Base-by-base conservation (phyloP, 1,284 basidiomycete genomes). In the Ceratobasidium sp. region DNA sequence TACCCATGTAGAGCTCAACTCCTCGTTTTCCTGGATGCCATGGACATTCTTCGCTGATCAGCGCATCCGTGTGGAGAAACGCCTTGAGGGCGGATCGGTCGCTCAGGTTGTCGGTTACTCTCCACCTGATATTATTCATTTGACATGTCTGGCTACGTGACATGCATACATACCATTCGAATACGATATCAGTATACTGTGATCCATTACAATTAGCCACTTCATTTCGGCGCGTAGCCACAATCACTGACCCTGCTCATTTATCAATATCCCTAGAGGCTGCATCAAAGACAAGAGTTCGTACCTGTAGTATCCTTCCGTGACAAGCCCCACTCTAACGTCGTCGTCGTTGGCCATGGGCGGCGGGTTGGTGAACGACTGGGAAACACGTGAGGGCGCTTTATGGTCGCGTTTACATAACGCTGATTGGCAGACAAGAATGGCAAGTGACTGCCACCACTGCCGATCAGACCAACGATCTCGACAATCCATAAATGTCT, bases 1-100 rank as follows among this genome's bases (percentile, higher is more conserved):
- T 77, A 92, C 93, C 92, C 73, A 91, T 84, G 80, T 85, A 92
- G 72, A 95, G 81, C 76, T 89, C 87, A 21, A 90, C 82, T 1
- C 92, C 92, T 14, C 58, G 41, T 16, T 45, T 58, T 58, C 65
- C 65, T 3, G 65, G 65, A 28, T 69, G 65, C 53, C 87, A 80
- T 32, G 87, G 81, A 18, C 86, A 87, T 10, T 85, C 83, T 59
- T 84, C 81, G 73, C 87, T 85, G 10, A 96, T 85, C 2, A 94
- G 94, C 79, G 95, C 89, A 50, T 89, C 86, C 0, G 87, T 84
- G 76, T 90, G 85, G 46, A 94, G 78, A 28, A 91, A 80, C 0
- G 90, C 89, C 77, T 89, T 92, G 76, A 96, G 79, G 0, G 88
- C 86, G 60, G 83, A 84, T n/a, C 82, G 81, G 77, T 91, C 87